A percentile compares a stretch with the other conserved stretches of the same genome.
These are phyloP conservation scores for Vitis labrusca DNA, from an alignment of 164 flowering plant species.

Conservation along the genomic window DNA sequence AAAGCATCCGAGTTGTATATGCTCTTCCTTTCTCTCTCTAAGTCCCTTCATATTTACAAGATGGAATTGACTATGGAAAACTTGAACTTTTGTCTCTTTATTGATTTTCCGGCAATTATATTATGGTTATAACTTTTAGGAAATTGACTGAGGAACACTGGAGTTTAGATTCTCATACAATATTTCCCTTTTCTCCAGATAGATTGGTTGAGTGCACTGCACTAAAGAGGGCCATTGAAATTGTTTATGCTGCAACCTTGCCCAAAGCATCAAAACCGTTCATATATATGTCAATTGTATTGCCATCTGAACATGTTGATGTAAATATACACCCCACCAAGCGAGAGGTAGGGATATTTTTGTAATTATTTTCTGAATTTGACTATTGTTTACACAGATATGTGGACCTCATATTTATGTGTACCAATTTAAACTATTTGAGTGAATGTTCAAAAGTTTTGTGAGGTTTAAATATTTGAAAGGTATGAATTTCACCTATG, in stretches of 20 bases:
- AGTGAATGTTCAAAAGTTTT: too few species aligned
- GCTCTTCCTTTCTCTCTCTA: too few species aligned
- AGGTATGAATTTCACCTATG: background rate
- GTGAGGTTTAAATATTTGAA: too few species aligned
- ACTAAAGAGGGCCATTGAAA: conserved; percentile 88
- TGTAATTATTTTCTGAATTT: background rate
- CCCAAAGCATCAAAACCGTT: conserved; percentile 98
- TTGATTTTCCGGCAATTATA: too few species aligned
- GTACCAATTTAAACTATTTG: too few species aligned
- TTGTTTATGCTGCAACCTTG: conserved; percentile 92
- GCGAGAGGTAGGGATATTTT: conserved; percentile 61
- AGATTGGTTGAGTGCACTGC: conserved; percentile 91
- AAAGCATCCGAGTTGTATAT: too few species aligned
- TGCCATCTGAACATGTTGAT: conserved; percentile 97
- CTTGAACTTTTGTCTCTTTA: too few species aligned
- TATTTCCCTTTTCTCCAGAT: conserved; percentile 36
- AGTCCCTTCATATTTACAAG: too few species aligned
- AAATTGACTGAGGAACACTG: too few species aligned
- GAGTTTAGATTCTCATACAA: conserved; percentile 2
- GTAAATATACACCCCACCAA: conserved; percentile 97
- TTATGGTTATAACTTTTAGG: too few species aligned
- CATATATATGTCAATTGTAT: conserved; percentile 80
- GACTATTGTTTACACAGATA: background rate
- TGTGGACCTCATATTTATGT: too few species aligned
- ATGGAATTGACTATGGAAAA: too few species aligned